phyloP scores from a whole-genome alignment of 495 filamentous ascomycete species.

The Stereocaulon alpinum region DNA sequence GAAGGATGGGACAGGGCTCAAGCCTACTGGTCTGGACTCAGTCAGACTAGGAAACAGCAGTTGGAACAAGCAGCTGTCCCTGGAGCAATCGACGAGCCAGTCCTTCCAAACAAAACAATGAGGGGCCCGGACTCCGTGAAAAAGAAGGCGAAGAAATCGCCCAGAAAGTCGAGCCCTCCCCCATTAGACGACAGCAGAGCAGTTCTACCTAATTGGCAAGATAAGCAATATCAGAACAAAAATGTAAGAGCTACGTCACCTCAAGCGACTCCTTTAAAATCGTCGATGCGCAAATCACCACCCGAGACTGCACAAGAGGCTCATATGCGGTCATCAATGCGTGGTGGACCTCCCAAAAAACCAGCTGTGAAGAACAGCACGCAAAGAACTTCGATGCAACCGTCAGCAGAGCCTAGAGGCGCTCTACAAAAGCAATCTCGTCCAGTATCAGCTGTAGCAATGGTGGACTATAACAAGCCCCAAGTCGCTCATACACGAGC shows the following conservation, averaged over 20 bases:
- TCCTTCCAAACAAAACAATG: slow-evolving; percentile 21
- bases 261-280: slow-evolving; percentile 26
- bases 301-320: slow-evolving; percentile 19
- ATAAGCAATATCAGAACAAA: slow-evolving; percentile 12
- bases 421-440: slow-evolving; percentile 29
- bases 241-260: slow-evolving; percentile 7
- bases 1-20: slow-evolving; percentile 53
- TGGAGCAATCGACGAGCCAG: slow-evolving; percentile 36
- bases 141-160: slow-evolving; percentile 17
- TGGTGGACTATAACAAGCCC: slow-evolving; percentile 19
- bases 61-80: slow-evolving; percentile 45
- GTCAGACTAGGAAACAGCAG: slow-evolving; percentile 43
- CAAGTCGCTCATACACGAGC: slow-evolving; percentile 17
- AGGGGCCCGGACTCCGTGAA: slow-evolving; percentile 10
- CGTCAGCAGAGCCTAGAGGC: slow-evolving; percentile 22
- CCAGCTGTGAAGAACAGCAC: slow-evolving; percentile 8
- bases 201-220: slow-evolving; percentile 10
- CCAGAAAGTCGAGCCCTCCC: slow-evolving; percentile 3
- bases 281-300: slow-evolving; percentile 27
- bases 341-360: slow-evolving; percentile 24
- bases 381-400: slow-evolving; percentile 4
- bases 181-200: slow-evolving; percentile 1
- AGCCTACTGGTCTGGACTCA: slow-evolving; percentile 54
- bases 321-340: slow-evolving; percentile 34
- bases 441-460: slow-evolving; percentile 21